These are phyloP conservation scores for Arabis hirsuta DNA, from an alignment of 345 rosid genomes.

Conservation along the genomic window DNA sequence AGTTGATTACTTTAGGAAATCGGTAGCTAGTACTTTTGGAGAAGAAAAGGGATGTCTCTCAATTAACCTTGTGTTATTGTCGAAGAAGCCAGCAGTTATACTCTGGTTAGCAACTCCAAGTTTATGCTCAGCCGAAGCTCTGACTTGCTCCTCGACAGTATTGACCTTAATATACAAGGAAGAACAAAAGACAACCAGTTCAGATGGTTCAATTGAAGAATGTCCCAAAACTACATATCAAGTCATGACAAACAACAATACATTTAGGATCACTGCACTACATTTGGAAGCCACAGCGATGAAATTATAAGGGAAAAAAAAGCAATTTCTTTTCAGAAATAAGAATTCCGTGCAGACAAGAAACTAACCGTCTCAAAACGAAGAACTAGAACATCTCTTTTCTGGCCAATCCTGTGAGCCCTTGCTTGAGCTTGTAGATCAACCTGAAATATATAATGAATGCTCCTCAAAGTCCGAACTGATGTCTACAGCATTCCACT, in stretches of 20 bases:
- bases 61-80: slow-evolving; percentile 84
- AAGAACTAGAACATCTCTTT: slow-evolving; percentile 96
- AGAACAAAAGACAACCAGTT: neutral
- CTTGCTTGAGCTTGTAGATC: slow-evolving; percentile 99
- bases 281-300: slow-evolving; percentile 4
- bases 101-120: slow-evolving; percentile 98
- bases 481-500: slow-evolving; percentile 1
- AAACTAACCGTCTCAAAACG: slow-evolving; percentile 85
- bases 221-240: slow-evolving; percentile 3
- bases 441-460: slow-evolving; percentile 54
- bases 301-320: neutral
- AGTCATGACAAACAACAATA: slow-evolving; percentile 6
- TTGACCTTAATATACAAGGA: slow-evolving; percentile 59
- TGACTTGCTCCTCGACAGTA: slow-evolving; percentile 96
- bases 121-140: slow-evolving; percentile 96
- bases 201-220: neutral
- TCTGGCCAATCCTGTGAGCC: slow-evolving; percentile 97
- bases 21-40: slow-evolving; percentile 9
- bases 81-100: slow-evolving; percentile 95
- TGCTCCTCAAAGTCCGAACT: slow-evolving; percentile 5
- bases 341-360: slow-evolving; percentile 1
- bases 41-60: neutral
- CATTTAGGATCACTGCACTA: slow-evolving; percentile 13
- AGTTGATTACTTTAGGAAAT: slow-evolving; percentile 2
- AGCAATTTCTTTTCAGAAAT: neutral